Base-by-base conservation (phyloP, 768 basidiomycete genomes). In the Boletus tomentosulus region DNA sequence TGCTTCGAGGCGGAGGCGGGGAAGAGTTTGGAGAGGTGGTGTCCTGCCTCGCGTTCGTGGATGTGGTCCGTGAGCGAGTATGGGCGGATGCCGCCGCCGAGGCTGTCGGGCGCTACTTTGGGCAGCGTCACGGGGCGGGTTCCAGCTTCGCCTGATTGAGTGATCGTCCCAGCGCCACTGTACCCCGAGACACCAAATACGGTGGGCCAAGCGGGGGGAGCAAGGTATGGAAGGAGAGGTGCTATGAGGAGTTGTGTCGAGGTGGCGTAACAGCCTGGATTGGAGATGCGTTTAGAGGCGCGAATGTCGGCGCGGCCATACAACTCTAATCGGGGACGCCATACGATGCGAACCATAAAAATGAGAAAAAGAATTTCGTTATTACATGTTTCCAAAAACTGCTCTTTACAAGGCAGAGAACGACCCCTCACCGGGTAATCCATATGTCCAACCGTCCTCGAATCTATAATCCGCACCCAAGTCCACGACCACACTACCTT, bases 191-290 rank as follows among this genome's bases (percentile, higher is more conserved):
- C 71, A 16, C 89, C 96, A 66, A 98, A 96, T 25, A 99, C 83
- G 2, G 93, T 90, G 2, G 95, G 92, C 61, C 79, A 78, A 22
- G 80, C 73, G 3, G 73, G 74, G 3, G 69, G 54, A 49, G 83
- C 77, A 56, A 96, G 68, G 71, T 86, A 81, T 53, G 83, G 76
- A 51, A 97, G 76, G 19, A 98, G 78, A 19, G 97, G 97, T 1
- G 95, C 97, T 56, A 97, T 73, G 51, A 98, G 83, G 56, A 98
- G 78, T 71, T 98, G 97, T 1, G 86, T 80, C 46, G 92, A 92
- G 33, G 97, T 98, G 6, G 95, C 89, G 67, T 94, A 99, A 69
- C 97, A 99, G 41, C 97, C 97, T 1, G 97, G 97, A 74, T 99
- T 99, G 46, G 97, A 90, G 58, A 98, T 92, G 42, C 94, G 77